These are phyloP conservation scores for Macrolepiota dolichaula DNA, from an alignment of 768 basidiomycete species.

Conservation along the genomic window DNA sequence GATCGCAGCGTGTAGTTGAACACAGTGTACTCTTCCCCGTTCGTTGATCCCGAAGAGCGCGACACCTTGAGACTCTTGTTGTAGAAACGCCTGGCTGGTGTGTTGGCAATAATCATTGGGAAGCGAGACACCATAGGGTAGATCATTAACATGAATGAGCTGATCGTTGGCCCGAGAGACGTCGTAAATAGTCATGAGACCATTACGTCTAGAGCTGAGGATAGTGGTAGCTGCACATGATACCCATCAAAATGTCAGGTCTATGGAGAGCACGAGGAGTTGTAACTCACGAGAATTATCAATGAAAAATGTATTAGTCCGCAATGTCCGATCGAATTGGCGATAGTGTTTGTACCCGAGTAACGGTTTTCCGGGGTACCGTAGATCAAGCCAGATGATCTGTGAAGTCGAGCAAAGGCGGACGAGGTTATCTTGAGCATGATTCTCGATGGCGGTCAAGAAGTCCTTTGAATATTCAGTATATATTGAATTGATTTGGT, in stretches of 20 bases:
- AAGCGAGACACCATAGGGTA: slow-evolving; percentile 43
- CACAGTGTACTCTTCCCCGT: slow-evolving; percentile 41
- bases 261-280: not conserved
- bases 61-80: not conserved
- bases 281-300: slow-evolving; percentile 28
- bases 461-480: slow-evolving; percentile 27
- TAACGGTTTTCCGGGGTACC: slow-evolving; percentile 54
- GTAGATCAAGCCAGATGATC: slow-evolving; percentile 68
- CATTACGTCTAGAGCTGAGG: slow-evolving; percentile 57
- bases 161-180: slow-evolving; percentile 38
- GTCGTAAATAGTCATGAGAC: slow-evolving; percentile 62
- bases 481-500: slow-evolving; percentile 21
- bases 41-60: slow-evolving; percentile 44
- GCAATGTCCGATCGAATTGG: slow-evolving; percentile 56
- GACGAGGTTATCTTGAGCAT: slow-evolving; percentile 38
- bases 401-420: slow-evolving; percentile 59
- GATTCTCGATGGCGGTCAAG: slow-evolving; percentile 54
- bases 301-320: slow-evolving; percentile 31
- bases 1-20: slow-evolving; percentile 29
- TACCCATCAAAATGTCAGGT: not conserved
- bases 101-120: not conserved
- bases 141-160: slow-evolving; percentile 40
- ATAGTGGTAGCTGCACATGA: slow-evolving; percentile 47
- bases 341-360: slow-evolving; percentile 61
- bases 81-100: slow-evolving; percentile 28